These are phyloP conservation scores for Penicillium sp. DNA, from an alignment of 2,329 filamentous ascomycete genomes.

Conservation along the genomic window DNA sequence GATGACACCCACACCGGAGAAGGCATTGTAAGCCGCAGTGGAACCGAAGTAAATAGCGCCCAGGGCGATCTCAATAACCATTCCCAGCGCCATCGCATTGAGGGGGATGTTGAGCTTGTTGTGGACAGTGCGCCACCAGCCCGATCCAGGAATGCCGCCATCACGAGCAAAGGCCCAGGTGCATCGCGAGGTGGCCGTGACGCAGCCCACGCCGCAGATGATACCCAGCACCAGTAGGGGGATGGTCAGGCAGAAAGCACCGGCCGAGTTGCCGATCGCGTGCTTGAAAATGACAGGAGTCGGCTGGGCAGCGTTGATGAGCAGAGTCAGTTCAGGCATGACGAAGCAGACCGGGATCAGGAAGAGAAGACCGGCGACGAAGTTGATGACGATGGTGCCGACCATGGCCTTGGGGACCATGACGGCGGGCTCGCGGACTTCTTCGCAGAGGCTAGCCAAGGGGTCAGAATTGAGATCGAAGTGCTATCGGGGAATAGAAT, in stretches of 20 bases:
- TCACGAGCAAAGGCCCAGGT: constrained; percentile 74
- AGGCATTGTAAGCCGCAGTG: constrained; percentile 74
- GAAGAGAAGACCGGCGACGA: constrained; percentile 65
- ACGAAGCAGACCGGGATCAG: constrained; percentile 74
- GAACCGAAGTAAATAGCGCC: constrained; percentile 80
- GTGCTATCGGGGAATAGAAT: not conserved
- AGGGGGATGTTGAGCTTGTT: constrained; percentile 67
- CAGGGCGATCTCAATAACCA: constrained; percentile 67
- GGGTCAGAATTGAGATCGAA: constrained; percentile 5
- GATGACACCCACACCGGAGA: constrained; percentile 77
- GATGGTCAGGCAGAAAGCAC: constrained; percentile 72
- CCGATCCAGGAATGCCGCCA: constrained; percentile 69
- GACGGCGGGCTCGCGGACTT: constrained; percentile 62
- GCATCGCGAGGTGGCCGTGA: constrained; percentile 71
- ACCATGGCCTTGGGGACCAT: constrained; percentile 71
- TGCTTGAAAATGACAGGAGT: constrained; percentile 73
- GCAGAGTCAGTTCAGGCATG: constrained; percentile 63
- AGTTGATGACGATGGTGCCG: constrained; percentile 64
- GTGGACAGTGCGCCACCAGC: constrained; percentile 66
- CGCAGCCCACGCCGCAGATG: constrained; percentile 68
- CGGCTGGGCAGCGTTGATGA: constrained; percentile 68
- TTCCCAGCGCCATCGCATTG: constrained; percentile 67
- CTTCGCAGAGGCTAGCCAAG: constrained; percentile 61
- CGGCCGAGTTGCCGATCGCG: constrained; percentile 67
- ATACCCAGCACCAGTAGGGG: constrained; percentile 69